Conservation (phyloP, 1,139 yeast genomes). For the Taphrina betulina region DNA sequence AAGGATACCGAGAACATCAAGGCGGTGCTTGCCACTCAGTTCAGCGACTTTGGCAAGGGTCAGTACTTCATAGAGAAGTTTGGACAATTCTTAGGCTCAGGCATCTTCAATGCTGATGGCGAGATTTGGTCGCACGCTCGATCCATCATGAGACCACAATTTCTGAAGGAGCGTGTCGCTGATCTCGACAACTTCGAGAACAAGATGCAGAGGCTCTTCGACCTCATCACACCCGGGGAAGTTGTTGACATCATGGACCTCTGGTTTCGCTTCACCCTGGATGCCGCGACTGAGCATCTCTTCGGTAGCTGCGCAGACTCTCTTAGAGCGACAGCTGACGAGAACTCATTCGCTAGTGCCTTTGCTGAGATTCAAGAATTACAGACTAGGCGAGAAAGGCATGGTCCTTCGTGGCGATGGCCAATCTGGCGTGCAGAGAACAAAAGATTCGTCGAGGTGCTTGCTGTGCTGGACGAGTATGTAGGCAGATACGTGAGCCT, state of each 20-base stretch:
- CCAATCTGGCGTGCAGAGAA: constrained; percentile 38
- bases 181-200: constrained; percentile 53
- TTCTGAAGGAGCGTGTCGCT: constrained; percentile 57
- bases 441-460: constrained; percentile 14
- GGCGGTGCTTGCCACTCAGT: constrained; percentile 47
- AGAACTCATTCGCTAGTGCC: constrained; percentile 10
- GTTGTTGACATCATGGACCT: constrained; percentile 53
- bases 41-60: constrained; percentile 53
- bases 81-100: constrained; percentile 54
- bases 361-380: constrained; percentile 25
- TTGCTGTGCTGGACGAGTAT: constrained; percentile 9
- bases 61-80: constrained; percentile 42
- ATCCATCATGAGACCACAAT: constrained; percentile 60
- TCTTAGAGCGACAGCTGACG: constrained; percentile 2
- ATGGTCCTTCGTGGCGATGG: constrained; percentile 18
- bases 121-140: constrained; percentile 61
- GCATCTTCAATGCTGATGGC: constrained; percentile 59
- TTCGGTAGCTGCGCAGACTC: constrained; percentile 27
- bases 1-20: constrained; percentile 34
- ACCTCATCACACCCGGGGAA: constrained; percentile 43
- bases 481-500: constrained; percentile 21
- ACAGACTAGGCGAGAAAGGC: constrained; percentile 18
- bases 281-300: constrained; percentile 39
- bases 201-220: constrained; percentile 49
- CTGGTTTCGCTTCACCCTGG: constrained; percentile 56